Evolutionary conservation across 2,329 filamentous ascomycete genomes (phyloP).

Genomic region (Pseudogymnoascus sp.): DNA sequence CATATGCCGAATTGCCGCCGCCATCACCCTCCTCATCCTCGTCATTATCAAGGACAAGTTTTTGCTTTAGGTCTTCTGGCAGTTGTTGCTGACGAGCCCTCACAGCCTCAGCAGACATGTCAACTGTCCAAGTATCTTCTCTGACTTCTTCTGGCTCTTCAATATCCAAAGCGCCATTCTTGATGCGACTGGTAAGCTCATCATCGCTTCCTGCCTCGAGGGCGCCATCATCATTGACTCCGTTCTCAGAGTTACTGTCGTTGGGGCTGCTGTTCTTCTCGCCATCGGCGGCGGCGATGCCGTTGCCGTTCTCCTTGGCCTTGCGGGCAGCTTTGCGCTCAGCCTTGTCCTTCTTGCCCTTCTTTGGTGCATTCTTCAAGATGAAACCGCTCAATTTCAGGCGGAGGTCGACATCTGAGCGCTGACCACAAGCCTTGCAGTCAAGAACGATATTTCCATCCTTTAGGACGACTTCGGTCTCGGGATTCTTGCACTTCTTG

Average conservation of each 20-base stretch:
- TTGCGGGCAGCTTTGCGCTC: conserved; percentile 84
- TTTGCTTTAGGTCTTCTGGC: conserved; percentile 88
- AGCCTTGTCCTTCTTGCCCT: conserved; percentile 96
- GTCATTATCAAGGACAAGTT: conserved; percentile 71
- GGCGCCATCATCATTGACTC: conserved; percentile 41
- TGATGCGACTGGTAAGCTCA: conserved; percentile 73
- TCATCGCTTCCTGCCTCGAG: conserved; percentile 77
- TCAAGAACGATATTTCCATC: conserved; percentile 86
- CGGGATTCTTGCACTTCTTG: conserved; percentile 99
- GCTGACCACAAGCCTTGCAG: conserved; percentile 97
- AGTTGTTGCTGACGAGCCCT: conserved; percentile 88
- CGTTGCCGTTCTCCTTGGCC: conserved; percentile 57
- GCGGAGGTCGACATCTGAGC: conserved; percentile 80
- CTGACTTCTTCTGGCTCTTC: conserved; percentile 58
- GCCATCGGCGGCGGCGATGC: conserved; percentile 28
- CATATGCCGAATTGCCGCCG: conserved; percentile 68
- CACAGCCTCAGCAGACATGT: conserved; percentile 92
- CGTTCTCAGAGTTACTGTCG: conserved; percentile 55
- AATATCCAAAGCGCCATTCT: conserved; percentile 61
- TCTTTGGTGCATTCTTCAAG: conserved; percentile 84
- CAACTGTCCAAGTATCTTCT: conserved; percentile 90
- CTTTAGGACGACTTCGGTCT: conserved; percentile 93
- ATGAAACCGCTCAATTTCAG: conserved; percentile 97
- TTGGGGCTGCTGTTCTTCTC: conserved; percentile 50
- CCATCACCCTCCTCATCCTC: conserved; percentile 75